These are phyloP conservation scores for Leishmania arabica DNA, from an alignment of 208 protist genomes.

Conservation along the genomic window DNA sequence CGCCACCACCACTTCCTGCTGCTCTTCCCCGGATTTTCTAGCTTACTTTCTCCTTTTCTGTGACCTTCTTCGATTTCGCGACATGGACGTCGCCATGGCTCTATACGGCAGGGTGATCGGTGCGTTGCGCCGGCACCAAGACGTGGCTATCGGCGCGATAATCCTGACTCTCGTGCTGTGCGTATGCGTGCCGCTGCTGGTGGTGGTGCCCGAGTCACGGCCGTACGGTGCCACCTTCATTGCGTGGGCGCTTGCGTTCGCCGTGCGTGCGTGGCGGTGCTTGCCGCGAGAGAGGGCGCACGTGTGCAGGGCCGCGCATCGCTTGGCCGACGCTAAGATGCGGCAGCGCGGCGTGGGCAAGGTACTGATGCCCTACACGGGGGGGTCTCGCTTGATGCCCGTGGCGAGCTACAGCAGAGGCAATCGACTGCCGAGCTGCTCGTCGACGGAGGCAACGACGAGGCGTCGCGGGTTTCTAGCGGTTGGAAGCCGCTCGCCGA, in stretches of 20 bases:
- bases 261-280: conserved; percentile 23
- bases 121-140: conserved; percentile 10
- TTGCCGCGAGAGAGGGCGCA: conserved; percentile 19
- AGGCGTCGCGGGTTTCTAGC: not conserved
- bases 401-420: not conserved
- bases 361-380: conserved; percentile 8
- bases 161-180: conserved; percentile 9
- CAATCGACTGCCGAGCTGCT: not conserved
- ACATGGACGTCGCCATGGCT: not conserved
- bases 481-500: not conserved
- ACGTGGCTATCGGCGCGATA: conserved; percentile 1
- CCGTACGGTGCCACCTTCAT: conserved; percentile 24
- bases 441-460: not conserved
- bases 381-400: not conserved
- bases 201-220: conserved; percentile 12
- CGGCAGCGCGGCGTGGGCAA: conserved; percentile 13
- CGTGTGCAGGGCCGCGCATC: conserved; percentile 15
- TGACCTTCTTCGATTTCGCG: not conserved
- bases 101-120: not conserved
- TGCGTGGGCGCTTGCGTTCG: conserved; percentile 20
- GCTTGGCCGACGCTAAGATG: conserved; percentile 14
- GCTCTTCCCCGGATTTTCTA: not conserved
- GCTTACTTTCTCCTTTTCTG: not conserved
- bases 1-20: not conserved
- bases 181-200: conserved; percentile 28